phyloP scores from a whole-genome alignment of 257 asterid genomes.

The Salvia splendens region DNA sequence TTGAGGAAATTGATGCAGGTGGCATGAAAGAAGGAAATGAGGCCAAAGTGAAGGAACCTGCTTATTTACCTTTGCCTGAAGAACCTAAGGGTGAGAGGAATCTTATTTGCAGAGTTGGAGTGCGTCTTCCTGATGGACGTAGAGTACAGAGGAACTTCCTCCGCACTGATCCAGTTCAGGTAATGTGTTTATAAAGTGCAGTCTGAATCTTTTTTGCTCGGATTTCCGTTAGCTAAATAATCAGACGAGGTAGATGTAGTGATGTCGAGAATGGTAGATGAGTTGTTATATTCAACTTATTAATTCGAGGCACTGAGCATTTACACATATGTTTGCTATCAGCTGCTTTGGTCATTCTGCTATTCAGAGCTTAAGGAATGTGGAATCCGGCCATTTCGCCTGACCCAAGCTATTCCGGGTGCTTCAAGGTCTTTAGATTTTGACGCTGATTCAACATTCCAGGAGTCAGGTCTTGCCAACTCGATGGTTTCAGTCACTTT shows the following conservation, averaged over 20 bases:
- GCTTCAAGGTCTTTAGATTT: conserved; percentile 56
- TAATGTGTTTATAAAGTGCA: conserved; percentile 29
- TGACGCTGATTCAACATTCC: conserved; percentile 47
- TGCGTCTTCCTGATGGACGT: conserved; percentile 93
- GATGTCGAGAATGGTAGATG: no score
- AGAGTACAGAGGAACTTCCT: conserved; percentile 86
- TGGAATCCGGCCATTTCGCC: conserved; percentile 50
- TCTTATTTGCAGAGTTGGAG: conserved; percentile 78
- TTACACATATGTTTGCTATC: no score
- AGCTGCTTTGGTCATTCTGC: conserved; percentile 92
- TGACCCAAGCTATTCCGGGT: conserved; percentile 82
- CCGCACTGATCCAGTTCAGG: conserved; percentile 79
- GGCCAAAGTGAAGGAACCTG: no score
- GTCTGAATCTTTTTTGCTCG: neutral
- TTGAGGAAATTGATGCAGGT: conserved; percentile 35
- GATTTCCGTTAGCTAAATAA: no score
- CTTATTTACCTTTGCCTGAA: conserved; percentile 76
- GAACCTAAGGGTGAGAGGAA: conserved; percentile 75
- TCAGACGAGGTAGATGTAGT: no score
- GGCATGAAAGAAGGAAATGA: conserved; percentile 40
- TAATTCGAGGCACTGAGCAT: no score
- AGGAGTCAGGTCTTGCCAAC: conserved; percentile 81
- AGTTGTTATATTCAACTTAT: no score
- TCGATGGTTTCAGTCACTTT: conserved; percentile 78
- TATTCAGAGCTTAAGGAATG: conserved; percentile 69